A percentile compares a stretch with the other conserved stretches of the same genome.
Conservation (phyloP, 2,329 filamentous ascomycete genomes). For the Anthostomella pinea region DNA sequence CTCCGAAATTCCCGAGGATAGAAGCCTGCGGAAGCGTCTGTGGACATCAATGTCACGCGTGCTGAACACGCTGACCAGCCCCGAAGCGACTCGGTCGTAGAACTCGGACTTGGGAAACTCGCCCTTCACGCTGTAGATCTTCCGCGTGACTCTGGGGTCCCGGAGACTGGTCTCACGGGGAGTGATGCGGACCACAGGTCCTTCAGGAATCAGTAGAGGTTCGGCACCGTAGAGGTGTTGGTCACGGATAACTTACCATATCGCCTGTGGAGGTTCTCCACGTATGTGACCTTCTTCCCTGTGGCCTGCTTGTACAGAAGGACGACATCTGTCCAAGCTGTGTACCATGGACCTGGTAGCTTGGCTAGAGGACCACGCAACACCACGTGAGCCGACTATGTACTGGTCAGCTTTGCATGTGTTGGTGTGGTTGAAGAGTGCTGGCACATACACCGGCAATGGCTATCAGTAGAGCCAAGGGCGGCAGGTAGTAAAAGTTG, state of each 20-base stretch:
- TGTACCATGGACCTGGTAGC: slow-evolving; percentile 21
- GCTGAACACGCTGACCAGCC: slow-evolving; percentile 35
- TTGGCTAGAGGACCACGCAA: slow-evolving; percentile 16
- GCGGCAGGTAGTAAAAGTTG: too few species aligned
- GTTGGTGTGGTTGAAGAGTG: too few species aligned
- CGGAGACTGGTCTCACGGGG: slow-evolving; percentile 25
- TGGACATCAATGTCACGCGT: slow-evolving; percentile 38
- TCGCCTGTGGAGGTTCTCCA: slow-evolving; percentile 26
- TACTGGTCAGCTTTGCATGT: too few species aligned
- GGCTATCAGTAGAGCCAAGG: too few species aligned
- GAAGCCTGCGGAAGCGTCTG: slow-evolving; percentile 36
- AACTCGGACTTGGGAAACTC: slow-evolving; percentile 24
- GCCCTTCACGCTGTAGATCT: slow-evolving; percentile 25
- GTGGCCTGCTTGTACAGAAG: slow-evolving; percentile 11
- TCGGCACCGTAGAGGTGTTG: too few species aligned
- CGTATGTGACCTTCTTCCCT: slow-evolving; percentile 14
- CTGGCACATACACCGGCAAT: too few species aligned
- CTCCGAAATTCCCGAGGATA: slow-evolving; percentile 39
- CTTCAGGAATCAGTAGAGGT: too few species aligned
- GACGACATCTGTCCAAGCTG: slow-evolving; percentile 11
- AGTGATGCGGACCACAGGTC: slow-evolving; percentile 28
- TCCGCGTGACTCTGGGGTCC: slow-evolving; percentile 16
- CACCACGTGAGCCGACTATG: too few species aligned
- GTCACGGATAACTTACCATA: slow-evolving; percentile 24
- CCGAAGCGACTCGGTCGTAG: slow-evolving; percentile 18